Evolutionary conservation across 441 rosid species (phyloP).

Genomic region (Mallotus repandus): DNA sequence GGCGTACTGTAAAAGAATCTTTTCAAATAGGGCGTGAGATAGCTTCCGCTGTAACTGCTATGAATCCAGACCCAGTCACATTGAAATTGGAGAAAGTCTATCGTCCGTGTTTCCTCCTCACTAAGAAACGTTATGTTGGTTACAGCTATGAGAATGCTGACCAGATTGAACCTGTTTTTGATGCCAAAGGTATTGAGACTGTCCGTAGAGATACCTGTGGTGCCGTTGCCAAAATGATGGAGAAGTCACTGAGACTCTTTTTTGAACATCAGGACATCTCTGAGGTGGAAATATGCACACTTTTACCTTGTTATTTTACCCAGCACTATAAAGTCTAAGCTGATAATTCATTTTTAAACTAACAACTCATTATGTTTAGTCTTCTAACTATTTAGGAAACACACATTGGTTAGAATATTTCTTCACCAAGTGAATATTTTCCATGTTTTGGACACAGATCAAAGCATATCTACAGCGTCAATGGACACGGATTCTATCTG

Average conservation of each 20-base stretch:
- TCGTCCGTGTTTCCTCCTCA: conserved; percentile 89
- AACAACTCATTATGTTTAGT: not conserved
- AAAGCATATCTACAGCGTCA: conserved; percentile 83
- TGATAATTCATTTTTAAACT: conserved; percentile 11
- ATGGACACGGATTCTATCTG: conserved; percentile 83
- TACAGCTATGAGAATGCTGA: conserved; percentile 85
- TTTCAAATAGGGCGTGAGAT: conserved; percentile 79
- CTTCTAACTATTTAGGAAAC: not conserved
- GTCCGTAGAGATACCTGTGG: conserved; percentile 92
- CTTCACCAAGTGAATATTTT: not conserved
- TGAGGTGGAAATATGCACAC: conserved; percentile 41
- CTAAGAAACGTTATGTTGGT: conserved; percentile 96
- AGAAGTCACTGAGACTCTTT: conserved; percentile 77
- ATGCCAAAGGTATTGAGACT: conserved; percentile 98
- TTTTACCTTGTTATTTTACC: conserved; percentile 1
- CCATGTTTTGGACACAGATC: conserved; percentile 42
- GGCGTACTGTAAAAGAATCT: conserved; percentile 67
- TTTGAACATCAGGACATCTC: conserved; percentile 68
- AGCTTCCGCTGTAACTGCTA: conserved; percentile 79
- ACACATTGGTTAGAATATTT: not conserved
- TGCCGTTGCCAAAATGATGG: conserved; percentile 90
- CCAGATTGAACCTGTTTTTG: conserved; percentile 74
- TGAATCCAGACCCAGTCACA: conserved; percentile 90
- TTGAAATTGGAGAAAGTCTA: conserved; percentile 98
- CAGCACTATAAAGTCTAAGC: conserved; percentile 1